Base-by-base conservation (phyloP, 345 rosid genomes). In the Populus deltoides region DNA sequence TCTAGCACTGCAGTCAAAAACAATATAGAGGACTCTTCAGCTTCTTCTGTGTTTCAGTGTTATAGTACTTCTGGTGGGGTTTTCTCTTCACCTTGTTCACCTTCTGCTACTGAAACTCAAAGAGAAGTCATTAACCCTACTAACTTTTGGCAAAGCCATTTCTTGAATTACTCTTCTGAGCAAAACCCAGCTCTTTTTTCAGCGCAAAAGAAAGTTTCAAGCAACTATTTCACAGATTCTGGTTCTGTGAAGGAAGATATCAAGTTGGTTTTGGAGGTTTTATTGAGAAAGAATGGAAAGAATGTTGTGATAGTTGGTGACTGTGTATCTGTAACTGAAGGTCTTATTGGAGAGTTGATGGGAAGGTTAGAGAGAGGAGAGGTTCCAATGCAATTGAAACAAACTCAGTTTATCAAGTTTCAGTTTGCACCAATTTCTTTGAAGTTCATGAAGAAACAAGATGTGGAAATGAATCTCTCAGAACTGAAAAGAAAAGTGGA, bases 1-100 rank as follows among this genome's bases (percentile, higher is more conserved):
- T 91, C 94, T 55, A 92, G 97, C 81, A 91, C 92, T 71, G 85
- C 90, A 17, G 93, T 92, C 8, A 94, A 92, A 75, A 91, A 71
- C 83, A 88, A 88, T 72, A 85, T 94, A 12, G 98, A 92, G 47
- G 95, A 94, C 76, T 85, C 88, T 83, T 86, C 90, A 16, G 80
- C 86, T 81, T 87, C 97, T 68, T 86, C 97, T 74, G 90, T 91
- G 36, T 92, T 92, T 24, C 88, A 88, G 71, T 85, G 89, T 72
- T 90, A 90, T 41, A 79, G 83, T 67, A 62, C 89, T 71, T 82
- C 89, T 33, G 91, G 86, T 70, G 97, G 98, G 8, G 93, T 92
- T n/a, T 92, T 92, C 83, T 94, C 97, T 75, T 94, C 96, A 24
- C 98, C 98, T 61, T 85, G 87, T 66, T 93, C 97, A 80, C 98